A percentile compares a stretch with the other conserved stretches of the same genome.
These are phyloP conservation scores for Silene coronaria DNA, from an alignment of 179 eudicot genomes.

Conservation along the genomic window DNA sequence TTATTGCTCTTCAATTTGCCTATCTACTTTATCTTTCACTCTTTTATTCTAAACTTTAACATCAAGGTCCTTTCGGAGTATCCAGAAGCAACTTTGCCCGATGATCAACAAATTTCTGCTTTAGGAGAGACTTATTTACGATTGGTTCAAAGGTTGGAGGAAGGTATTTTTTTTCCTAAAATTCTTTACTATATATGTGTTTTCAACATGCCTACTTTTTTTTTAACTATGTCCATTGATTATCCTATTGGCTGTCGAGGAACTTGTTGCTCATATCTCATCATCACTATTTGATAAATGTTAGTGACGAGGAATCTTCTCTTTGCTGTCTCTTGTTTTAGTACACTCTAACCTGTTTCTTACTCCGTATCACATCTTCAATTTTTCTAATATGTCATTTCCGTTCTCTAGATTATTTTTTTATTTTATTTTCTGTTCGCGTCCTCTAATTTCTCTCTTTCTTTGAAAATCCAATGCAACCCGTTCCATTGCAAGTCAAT, in stretches of 20 bases:
- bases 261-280: background rate
- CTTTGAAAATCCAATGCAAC: background rate
- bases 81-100: slow-evolving; percentile 55
- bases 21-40: slow-evolving; percentile 9
- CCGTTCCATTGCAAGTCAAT: background rate
- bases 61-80: slow-evolving; percentile 67
- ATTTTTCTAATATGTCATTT: background rate
- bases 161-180: slow-evolving; percentile 48
- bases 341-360: background rate
- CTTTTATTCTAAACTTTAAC: slow-evolving; percentile 16
- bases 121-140: slow-evolving; percentile 56
- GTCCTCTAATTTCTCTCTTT: background rate
- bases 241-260: no score
- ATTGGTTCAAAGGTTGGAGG: slow-evolving; percentile 64
- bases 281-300: background rate
- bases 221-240: no score
- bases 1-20: slow-evolving; percentile 5
- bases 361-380: background rate
- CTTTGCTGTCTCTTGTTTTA: background rate
- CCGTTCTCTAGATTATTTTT: background rate
- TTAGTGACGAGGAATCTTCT: background rate
- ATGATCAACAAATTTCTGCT: slow-evolving; percentile 45
- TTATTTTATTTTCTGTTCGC: background rate
- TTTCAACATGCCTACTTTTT: no score
- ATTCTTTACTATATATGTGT: background rate